phyloP scores from a whole-genome alignment of 2,329 filamentous ascomycete genomes.

The Verticillium nubilum region DNA sequence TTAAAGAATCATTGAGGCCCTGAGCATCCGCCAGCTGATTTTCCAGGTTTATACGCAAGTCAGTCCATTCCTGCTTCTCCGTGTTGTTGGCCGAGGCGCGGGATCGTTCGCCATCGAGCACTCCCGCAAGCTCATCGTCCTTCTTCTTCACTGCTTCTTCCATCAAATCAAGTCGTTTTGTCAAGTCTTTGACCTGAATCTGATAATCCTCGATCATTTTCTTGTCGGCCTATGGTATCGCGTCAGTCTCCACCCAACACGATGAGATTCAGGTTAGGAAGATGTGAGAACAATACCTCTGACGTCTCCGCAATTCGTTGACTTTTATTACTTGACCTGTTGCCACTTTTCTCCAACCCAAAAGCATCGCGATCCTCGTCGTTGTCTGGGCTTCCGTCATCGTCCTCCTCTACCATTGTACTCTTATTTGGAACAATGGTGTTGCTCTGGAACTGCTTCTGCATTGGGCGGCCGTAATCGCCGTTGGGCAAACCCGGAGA shows the following conservation, averaged over 20 bases:
- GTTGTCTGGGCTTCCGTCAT: constrained; percentile 58
- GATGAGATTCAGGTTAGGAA: constrained; percentile 1
- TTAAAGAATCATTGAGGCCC: constrained; percentile 71
- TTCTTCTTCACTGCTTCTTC: constrained; percentile 66
- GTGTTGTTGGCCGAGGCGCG: constrained; percentile 43
- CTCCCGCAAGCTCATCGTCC: constrained; percentile 60
- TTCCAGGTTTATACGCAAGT: constrained; percentile 63
- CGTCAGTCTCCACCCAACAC: constrained; percentile 11
- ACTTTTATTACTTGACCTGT: constrained; percentile 16
- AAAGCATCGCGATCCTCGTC: constrained; percentile 59
- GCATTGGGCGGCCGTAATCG: constrained; percentile 69
- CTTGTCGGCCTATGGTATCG: constrained; percentile 50
- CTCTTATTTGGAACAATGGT: constrained; percentile 98
- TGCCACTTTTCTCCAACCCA: constrained; percentile 41
- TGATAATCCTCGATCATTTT: constrained; percentile 77
- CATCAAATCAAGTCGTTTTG: constrained; percentile 66
- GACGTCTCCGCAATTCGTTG: constrained; percentile 24
- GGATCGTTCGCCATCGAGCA: constrained; percentile 54
- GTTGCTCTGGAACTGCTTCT: constrained; percentile 89
- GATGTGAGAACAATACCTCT: constrained; percentile 27
- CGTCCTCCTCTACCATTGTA: constrained; percentile 94
- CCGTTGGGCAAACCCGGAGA: constrained; percentile 55
- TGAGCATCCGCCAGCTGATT: constrained; percentile 69
- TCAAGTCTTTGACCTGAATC: constrained; percentile 67
- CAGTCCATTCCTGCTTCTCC: constrained; percentile 68